Evolutionary conservation across 2,329 filamentous ascomycete species (phyloP), one percentile per base, ranked within the genome.

Genomic region (Neocucurbitaria cava): DNA sequence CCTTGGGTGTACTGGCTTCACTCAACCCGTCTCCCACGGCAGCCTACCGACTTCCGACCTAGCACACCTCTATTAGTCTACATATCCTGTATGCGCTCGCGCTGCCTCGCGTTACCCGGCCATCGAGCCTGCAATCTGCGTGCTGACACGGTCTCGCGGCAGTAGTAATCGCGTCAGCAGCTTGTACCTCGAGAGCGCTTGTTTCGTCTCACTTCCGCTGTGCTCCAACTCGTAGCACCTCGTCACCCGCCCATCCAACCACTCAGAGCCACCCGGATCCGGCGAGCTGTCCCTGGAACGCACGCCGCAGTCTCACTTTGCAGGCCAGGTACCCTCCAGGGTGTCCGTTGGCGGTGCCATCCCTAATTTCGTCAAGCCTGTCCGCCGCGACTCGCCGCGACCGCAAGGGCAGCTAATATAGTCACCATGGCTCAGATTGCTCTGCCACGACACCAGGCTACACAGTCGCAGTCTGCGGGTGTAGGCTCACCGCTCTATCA

Each of bases 381-480:
- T 53, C 63, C 43, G 54, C 57, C 52, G 62, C 64, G 60, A 54
- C 51, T 54, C 56, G 59, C 62, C 57, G 67, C 62, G 62, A 64
- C 65, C 52, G 50, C 58, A 53, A 56, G 58, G 53, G 62, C 60
- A 56, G 58, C 61, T 58, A 58, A 55, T 67, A 58, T 59, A 30
- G 52, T 64, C 68, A 66, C 61, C 44, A 75, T 75, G 70, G 71
- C 72, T 64, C 65, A 75, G 57, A 74, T 73, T 55, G 69, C 72
- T 31, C 61, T 75, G 69, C 73, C 73, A 71, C 73, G 73, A 69
- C 74, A 76, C 63, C 72, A 71, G 61, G 71, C 73, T 64, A 71
- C 72, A 64, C 73, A 76, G 64, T 68, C 70, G 58, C 69, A 74
- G 62, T 70, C 72, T 56, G 59, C 62, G 36, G 59, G 49, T 46